Evolutionary conservation across 495 filamentous ascomycete genomes (phyloP), one percentile per base, ranked within the genome.

Genomic region (Penicillium crystallinum): DNA sequence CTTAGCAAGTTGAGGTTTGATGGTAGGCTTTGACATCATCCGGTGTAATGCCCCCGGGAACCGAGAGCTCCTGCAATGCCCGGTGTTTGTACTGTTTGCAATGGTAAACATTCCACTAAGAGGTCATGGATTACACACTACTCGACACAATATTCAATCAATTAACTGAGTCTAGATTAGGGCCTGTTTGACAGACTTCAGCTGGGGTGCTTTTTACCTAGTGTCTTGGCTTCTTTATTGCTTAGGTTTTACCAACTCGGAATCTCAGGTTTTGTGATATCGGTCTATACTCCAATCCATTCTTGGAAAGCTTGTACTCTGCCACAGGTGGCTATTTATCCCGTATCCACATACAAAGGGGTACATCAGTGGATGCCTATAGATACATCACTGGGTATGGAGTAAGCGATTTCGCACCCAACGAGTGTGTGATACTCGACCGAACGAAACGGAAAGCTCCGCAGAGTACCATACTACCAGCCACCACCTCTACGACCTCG

Each of bases 1-100:
- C 27, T 37, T 41, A 54, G 49, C 9, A 36, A 10, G 48, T 61
- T 55, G 56, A 48, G 40, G 49, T 52, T 44, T 36, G 31, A 43
- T 35, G 49, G 49, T 52, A 39, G 52, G 64, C 63, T 58, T 71
- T 75, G 70, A 75, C 70, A 71, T 75, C 70, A 72, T 73, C 59
- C 62, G 60, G 54, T 53, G 63, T 64, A 56, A 58, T 50, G 37
- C 19, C 23, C 60, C 25, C 38, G 48, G 48, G 38, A 34, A 31
- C 58, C 56, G 62, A 59, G 49, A 55, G 52, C 43, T 59, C 49
- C 48, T 51, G 57, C 55, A 55, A 44, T 46, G 53, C 53, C 45
- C 62, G 56, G 51, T 61, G 69, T 71, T 72, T 71, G 68, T 50
- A 55, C 27, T 44, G 67, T 74, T 74, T 74, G 71, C 62, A 61